Evolutionary conservation across 495 filamentous ascomycete species (phyloP), one percentile per base, ranked within the genome.

Genomic region (Lindgomyces ingoldianus): DNA sequence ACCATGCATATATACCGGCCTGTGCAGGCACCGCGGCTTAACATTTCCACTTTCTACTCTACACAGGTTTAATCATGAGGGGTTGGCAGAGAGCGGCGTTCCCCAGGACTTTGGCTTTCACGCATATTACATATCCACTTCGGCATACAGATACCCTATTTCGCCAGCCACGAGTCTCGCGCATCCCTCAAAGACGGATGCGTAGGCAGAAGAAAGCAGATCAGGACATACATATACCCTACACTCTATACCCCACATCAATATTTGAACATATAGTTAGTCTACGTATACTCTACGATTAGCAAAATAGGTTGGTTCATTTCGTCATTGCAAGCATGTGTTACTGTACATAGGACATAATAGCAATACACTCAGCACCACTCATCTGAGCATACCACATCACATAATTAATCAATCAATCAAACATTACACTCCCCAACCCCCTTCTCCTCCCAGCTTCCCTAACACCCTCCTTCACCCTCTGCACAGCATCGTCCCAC

Each of bases 371-470:
- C 42, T 19, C 22, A 4, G 16, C 42, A 46, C 16, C 16, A 18
- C n/a, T 14, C 44, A 6, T 8, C 44, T 53, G 19, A 12, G 39
- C 41, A 51, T 48, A 41, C 30, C 42, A 64, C 51, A 30, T 73
- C 24, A 27, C 11, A 24, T 42, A 19, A 14, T 14, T 21, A 12
- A n/a, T 47, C 45, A 47, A 14, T 33, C 29, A 65, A 19, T 57
- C 48, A 75, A 88, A 81, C 25, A 84, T 81, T 72, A 92, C 79
- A 19, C 71, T 72, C 4, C 86, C 87, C 61, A 95, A 68, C 0
- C 88, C 89, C 60, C 91, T 82, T 62, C 77, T 78, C 64, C 70
- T 74, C 41, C 89, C 78, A 3, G 85, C 90, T 48, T 72, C 74
- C 65, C 88, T 81, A 12, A 93, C 81, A 33, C 79, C 82, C 41